phyloP scores from a whole-genome alignment of 495 filamentous ascomycete species.

The Aspergillus ostianus region DNA sequence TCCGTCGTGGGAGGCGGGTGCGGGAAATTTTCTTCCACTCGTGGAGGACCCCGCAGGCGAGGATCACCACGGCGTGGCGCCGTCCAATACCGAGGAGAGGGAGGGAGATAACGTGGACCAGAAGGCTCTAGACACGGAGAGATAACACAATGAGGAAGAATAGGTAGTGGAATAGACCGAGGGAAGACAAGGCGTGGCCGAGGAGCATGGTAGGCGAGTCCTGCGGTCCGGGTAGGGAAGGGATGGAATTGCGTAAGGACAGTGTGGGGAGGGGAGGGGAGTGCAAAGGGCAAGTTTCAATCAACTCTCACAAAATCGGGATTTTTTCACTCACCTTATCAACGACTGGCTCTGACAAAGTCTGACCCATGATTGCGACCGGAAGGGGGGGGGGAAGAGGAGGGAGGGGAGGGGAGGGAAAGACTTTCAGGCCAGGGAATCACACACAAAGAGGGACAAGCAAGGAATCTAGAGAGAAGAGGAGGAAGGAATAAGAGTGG shows the following conservation, averaged over 20 bases:
- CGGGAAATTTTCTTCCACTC: constrained; percentile 18
- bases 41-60: constrained; percentile 23
- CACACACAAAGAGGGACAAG: constrained; percentile 13
- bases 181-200: background rate
- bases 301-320: constrained; percentile 13
- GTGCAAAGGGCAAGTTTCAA: constrained; percentile 18
- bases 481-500: constrained; percentile 7
- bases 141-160: constrained; percentile 1
- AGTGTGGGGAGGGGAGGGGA: constrained; percentile 33
- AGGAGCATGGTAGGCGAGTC: background rate
- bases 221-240: constrained; percentile 12
- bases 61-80: constrained; percentile 16
- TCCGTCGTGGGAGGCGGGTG: constrained; percentile 8
- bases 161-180: background rate
- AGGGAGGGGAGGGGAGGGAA: background rate
- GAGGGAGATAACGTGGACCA: background rate
- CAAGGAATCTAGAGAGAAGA: constrained; percentile 10
- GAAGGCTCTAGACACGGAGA: too few relatives aligned
- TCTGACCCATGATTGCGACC: constrained; percentile 81
- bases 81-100: constrained; percentile 12
- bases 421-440: constrained; percentile 7
- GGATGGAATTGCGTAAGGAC: constrained; percentile 20
- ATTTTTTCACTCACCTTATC: constrained; percentile 77
- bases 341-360: constrained; percentile 96
- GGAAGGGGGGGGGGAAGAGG: background rate